Base-by-base conservation (phyloP, 2,329 filamentous ascomycete genomes). In the Aspergillus fumigatus region DNA sequence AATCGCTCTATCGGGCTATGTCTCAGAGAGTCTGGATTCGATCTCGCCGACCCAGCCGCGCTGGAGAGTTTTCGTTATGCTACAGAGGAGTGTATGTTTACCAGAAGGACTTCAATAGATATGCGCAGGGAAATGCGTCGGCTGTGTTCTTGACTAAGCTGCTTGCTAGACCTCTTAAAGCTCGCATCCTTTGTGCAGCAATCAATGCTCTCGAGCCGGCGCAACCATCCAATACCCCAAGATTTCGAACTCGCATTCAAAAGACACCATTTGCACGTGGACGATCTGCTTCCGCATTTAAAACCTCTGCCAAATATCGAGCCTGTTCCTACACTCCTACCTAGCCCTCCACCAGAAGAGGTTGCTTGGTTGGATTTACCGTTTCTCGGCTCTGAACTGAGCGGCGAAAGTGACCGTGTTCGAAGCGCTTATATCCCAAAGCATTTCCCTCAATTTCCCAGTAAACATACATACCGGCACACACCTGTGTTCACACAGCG, bases 391-490 rank as follows among this genome's bases (percentile, higher is more conserved):
- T 74, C 80, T 3, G 75, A 79, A 25, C 69, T 85, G 14, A 80
- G 78, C 25, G 77, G 75, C 47, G 74, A 74, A 50, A 70, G 72
- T 48, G 76, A 80, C 54, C 75, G 77, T 48, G 74, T 75, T 48
- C 77, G 74, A 50, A 77, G 76, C 62, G 66, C 73, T 19, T 85
- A 84, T 67, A 82, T 87, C 56, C 84, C 84, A 1, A 73, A 74
- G 51, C 82, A 87, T 58, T 84, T 88, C 57, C 86, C 86, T 2
- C 72, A 79, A 23, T 81, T 87, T 43, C 86, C 86, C 7, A 84
- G 84, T 51, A 82, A 80, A 66, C 85, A 88, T 68, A 86, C 86
- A 1, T 88, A 84, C 73, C 81, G 80, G 62, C 72, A 80, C 26
- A 87, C 85, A 1, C 76, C 83, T 0, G 81, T 87, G 3, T 86